These are phyloP conservation scores for Pharnaceum exiguum DNA, from an alignment of 148 eudicot genomes.

Conservation along the genomic window DNA sequence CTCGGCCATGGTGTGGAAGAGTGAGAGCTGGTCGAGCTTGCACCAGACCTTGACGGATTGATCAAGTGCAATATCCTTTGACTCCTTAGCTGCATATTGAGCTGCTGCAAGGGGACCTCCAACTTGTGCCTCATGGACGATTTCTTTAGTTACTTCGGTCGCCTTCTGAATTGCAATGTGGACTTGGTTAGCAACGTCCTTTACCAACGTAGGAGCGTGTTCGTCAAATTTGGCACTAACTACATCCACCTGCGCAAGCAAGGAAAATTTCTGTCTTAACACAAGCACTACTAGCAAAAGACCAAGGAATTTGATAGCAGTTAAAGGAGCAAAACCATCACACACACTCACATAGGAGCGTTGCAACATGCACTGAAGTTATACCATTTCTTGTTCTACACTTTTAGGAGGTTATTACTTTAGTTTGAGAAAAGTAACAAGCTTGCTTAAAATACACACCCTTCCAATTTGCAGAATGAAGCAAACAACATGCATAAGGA, in stretches of 20 bases:
- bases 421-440: too few species aligned
- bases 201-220: slow-evolving; percentile 46
- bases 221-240: slow-evolving; percentile 39
- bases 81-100: slow-evolving; percentile 26
- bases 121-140: slow-evolving; percentile 30
- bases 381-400: too few species aligned
- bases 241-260: slow-evolving; percentile 36
- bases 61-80: slow-evolving; percentile 17
- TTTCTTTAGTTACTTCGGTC: slow-evolving; percentile 21
- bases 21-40: slow-evolving; percentile 27
- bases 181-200: slow-evolving; percentile 24
- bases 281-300: too few species aligned
- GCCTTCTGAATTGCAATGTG: slow-evolving; percentile 22
- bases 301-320: too few species aligned
- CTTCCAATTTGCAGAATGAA: too few species aligned
- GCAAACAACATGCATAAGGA: too few species aligned
- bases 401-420: too few species aligned
- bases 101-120: slow-evolving; percentile 45
- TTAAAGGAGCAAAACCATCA: too few species aligned
- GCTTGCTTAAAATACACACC: too few species aligned
- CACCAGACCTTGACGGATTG: slow-evolving; percentile 36
- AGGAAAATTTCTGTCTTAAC: neutral
- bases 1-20: slow-evolving; percentile 33
- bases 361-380: too few species aligned
- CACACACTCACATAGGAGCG: too few species aligned